Conservation (phyloP, 768 basidiomycete species). For the Suillus luteus region DNA sequence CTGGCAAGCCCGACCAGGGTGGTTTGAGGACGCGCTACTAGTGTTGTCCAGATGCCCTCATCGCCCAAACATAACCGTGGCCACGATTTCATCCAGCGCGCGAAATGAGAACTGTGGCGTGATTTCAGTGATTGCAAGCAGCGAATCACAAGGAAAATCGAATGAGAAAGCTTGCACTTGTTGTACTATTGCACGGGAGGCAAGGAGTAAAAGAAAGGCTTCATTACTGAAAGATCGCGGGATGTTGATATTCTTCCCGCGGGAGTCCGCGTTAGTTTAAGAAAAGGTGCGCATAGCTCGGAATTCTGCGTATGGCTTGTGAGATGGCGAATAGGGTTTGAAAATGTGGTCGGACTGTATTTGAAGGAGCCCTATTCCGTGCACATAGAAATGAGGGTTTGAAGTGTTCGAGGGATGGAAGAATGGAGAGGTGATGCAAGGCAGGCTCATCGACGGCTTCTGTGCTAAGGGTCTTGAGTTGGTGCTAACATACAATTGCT, state of each 20-base stretch:
- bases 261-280: not conserved
- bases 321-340: not conserved
- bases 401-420: not conserved
- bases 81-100: not conserved
- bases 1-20: not conserved
- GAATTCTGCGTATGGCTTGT: not conserved
- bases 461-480: not conserved
- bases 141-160: not conserved
- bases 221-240: slow-evolving; percentile 18
- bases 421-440: not conserved
- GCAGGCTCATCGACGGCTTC: not conserved
- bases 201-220: slow-evolving; percentile 5
- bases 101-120: not conserved
- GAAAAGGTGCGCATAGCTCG: not conserved
- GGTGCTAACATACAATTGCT: not conserved
- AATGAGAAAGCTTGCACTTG: not conserved
- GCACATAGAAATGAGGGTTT: not conserved
- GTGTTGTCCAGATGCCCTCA: not conserved
- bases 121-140: not conserved
- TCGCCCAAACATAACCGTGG: not conserved
- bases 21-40: not conserved
- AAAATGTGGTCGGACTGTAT: not conserved
- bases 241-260: not conserved
- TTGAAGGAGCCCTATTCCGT: not conserved
- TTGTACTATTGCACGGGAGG: not conserved